A percentile compares a stretch with the other conserved stretches of the same genome.
Evolutionary conservation across 352 stramenopile genomes (phyloP).

Genomic region (Globisporangium spinosum): DNA sequence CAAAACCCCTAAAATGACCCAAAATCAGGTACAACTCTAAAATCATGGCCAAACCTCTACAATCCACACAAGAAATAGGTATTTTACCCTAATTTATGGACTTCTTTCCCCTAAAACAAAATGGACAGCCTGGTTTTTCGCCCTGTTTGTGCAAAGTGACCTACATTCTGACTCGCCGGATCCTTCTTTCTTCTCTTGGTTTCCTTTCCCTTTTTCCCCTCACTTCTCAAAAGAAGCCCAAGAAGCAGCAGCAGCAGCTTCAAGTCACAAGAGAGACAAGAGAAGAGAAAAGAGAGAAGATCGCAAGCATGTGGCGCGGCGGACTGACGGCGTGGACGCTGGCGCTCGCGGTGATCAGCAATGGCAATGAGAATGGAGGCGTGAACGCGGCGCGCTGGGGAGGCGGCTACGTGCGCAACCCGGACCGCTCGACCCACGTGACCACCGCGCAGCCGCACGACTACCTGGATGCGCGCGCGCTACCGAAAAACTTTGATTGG

Average conservation of each 20-base stretch:
- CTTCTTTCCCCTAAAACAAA: too few relatives aligned
- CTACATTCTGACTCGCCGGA: not conserved
- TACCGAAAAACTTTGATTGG: constrained; percentile 95
- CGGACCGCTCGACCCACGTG: constrained; percentile 62
- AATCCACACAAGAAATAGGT: too few relatives aligned
- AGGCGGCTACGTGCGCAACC: constrained; percentile 69
- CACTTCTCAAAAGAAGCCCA: not conserved
- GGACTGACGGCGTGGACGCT: not conserved
- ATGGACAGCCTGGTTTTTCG: too few relatives aligned
- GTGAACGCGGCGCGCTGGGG: constrained; percentile 16
- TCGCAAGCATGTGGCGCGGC: constrained; percentile 23
- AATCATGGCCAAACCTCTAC: too few relatives aligned
- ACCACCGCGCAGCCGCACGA: constrained; percentile 64
- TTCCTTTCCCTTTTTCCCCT: not conserved
- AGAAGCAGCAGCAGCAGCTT: constrained; percentile 1
- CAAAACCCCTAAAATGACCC: too few relatives aligned
- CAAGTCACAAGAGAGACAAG: constrained; percentile 15
- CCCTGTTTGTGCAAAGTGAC: not conserved
- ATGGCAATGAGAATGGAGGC: not conserved
- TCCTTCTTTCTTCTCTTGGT: not conserved
- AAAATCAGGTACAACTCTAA: too few relatives aligned
- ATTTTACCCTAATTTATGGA: too few relatives aligned
- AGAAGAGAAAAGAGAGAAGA: constrained; percentile 17
- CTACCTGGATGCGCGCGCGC: constrained; percentile 48
- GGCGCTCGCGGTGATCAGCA: constrained; percentile 1